phyloP scores from a whole-genome alignment of 202 grass and related monocot genomes.

The Panicum hallii region DNA sequence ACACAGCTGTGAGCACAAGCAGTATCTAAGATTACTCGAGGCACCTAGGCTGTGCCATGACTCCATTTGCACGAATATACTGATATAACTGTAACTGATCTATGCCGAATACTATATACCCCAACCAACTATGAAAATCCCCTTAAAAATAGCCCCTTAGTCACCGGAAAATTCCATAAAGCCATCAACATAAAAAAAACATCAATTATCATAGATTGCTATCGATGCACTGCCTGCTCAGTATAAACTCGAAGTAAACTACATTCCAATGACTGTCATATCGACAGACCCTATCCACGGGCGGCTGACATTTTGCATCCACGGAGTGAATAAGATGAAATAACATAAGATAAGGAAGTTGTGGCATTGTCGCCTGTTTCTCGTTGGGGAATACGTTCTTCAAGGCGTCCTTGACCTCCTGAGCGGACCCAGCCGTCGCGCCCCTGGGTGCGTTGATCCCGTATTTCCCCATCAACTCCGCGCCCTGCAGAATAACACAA shows the following conservation, averaged over 20 bases:
- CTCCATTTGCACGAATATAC: neutral
- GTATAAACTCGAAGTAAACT: neutral
- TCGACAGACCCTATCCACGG: too few species aligned
- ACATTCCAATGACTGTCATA: neutral
- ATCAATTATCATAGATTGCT: neutral
- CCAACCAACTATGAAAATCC: neutral
- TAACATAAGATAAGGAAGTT: neutral
- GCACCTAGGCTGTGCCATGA: neutral
- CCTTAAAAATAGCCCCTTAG: neutral
- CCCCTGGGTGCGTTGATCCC: conserved; percentile 82
- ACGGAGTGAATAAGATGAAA: neutral
- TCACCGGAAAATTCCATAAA: neutral
- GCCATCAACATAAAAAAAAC: neutral
- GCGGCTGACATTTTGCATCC: conserved; percentile 11
- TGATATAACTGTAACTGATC: neutral
- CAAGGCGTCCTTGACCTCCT: conserved; percentile 70
- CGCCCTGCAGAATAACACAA: conserved; percentile 59
- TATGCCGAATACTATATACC: neutral
- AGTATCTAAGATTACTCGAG: neutral
- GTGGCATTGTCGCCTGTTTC: conserved; percentile 77
- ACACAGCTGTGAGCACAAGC: neutral
- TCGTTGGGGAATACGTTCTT: conserved; percentile 77
- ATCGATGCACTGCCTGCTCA: neutral
- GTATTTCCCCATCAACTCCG: conserved; percentile 94
- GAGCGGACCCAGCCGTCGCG: conserved; percentile 59